A percentile compares a stretch with the other conserved stretches of the same genome.
Evolutionary conservation across 371 early-diverging fungal genomes (phyloP).

Genomic region (Funneliformis caledonium): DNA sequence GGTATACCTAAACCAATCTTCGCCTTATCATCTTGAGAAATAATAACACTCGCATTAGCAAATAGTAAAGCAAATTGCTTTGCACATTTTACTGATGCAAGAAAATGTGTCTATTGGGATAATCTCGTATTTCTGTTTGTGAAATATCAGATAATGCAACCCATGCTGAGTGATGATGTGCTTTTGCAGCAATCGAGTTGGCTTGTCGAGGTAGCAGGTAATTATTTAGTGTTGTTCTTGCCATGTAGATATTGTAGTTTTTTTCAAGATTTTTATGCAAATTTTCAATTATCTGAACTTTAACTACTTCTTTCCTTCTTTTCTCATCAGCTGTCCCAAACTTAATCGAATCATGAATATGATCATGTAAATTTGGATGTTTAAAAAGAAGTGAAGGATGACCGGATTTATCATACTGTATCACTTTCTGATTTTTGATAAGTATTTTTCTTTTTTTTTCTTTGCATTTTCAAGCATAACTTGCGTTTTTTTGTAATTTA

Average conservation of each 20-base stretch:
- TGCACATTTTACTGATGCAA: slow-evolving; percentile 16
- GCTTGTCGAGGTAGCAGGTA: neutral
- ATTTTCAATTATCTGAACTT: neutral
- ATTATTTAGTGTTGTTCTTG: neutral
- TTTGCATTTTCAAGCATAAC: too few relatives aligned
- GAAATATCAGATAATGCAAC: neutral
- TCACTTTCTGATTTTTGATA: too few relatives aligned
- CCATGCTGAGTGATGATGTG: slow-evolving; percentile 7
- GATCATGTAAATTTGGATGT: neutral
- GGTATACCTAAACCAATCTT: slow-evolving; percentile 7
- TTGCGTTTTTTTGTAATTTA: too few relatives aligned
- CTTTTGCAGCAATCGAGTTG: neutral
- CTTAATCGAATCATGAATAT: slow-evolving; percentile 4
- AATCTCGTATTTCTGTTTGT: neutral
- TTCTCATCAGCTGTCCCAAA: neutral
- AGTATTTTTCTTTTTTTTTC: too few relatives aligned
- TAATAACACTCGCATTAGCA: neutral
- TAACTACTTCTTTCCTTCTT: slow-evolving; percentile 16
- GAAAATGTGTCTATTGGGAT: neutral
- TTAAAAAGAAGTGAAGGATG: neutral
- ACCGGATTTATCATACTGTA: too few relatives aligned
- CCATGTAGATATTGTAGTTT: slow-evolving; percentile 13
- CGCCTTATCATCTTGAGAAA: slow-evolving; percentile 17
- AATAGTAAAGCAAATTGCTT: neutral
- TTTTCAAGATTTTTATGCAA: neutral